phyloP scores from a whole-genome alignment of 1,139 yeast species.

The Kurtzmaniella quercitrusa region DNA sequence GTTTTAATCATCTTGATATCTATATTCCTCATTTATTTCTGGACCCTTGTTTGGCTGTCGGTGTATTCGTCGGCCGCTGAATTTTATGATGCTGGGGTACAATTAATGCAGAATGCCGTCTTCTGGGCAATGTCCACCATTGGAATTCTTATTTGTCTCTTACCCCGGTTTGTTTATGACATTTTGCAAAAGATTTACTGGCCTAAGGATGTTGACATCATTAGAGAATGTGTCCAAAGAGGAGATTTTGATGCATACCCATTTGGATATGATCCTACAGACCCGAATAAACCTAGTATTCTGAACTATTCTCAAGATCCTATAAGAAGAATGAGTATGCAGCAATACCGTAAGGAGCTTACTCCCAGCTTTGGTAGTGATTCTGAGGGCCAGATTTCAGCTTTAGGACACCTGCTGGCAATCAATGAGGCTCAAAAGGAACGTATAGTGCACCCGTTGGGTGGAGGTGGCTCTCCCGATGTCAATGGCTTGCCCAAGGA shows the following conservation, averaged over 20 bases:
- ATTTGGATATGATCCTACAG: slow-evolving; percentile 61
- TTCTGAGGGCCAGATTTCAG: slow-evolving; percentile 10
- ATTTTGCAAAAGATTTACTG: slow-evolving; percentile 53
- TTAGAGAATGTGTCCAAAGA: slow-evolving; percentile 66
- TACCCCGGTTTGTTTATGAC: slow-evolving; percentile 75
- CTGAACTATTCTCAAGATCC: slow-evolving; percentile 24
- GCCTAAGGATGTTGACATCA: slow-evolving; percentile 82
- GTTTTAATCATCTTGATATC: slow-evolving; percentile 46
- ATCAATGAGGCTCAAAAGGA: background rate
- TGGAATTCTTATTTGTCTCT: slow-evolving; percentile 65
- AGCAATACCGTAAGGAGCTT: slow-evolving; percentile 7
- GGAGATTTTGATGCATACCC: slow-evolving; percentile 62
- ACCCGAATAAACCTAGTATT: slow-evolving; percentile 40
- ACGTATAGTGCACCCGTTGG: slow-evolving; percentile 2
- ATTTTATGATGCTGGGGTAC: slow-evolving; percentile 56
- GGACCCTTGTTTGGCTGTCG: slow-evolving; percentile 62
- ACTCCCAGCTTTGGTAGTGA: slow-evolving; percentile 12
- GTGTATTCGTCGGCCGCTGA: slow-evolving; percentile 30
- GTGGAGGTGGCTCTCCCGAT: slow-evolving; percentile 3
- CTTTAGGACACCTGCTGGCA: slow-evolving; percentile 3
- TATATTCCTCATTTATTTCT: slow-evolving; percentile 49
- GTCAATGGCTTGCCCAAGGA: slow-evolving; percentile 7
- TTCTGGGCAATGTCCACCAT: slow-evolving; percentile 83
- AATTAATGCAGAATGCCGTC: slow-evolving; percentile 63
- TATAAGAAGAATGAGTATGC: slow-evolving; percentile 18